Conservation (phyloP, 2,329 filamentous ascomycete genomes). For the Arachnomyces sp. region DNA sequence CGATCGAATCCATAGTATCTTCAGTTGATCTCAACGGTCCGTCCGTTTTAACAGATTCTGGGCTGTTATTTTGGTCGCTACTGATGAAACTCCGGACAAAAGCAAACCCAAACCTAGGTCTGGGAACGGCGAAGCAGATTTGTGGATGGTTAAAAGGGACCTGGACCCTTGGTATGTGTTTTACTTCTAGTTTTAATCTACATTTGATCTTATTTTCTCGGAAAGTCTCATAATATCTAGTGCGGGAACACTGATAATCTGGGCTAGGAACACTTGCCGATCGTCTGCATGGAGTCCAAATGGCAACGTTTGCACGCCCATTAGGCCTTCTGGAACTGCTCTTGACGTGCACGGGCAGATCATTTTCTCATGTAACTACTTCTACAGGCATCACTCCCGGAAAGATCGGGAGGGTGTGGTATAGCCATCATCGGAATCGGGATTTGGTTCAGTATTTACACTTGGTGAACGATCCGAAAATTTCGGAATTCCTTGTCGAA, state of each 20-base stretch:
- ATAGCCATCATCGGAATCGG: slow-evolving; percentile 32
- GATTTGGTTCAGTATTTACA: slow-evolving; percentile 45
- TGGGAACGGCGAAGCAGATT: slow-evolving; percentile 61
- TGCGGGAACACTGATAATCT: slow-evolving; percentile 9
- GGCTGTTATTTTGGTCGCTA: slow-evolving; percentile 63
- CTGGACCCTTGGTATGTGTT: slow-evolving; percentile 68
- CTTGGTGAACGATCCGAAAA: slow-evolving; percentile 21
- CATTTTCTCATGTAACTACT: slow-evolving; percentile 18
- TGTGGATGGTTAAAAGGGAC: slow-evolving; percentile 73
- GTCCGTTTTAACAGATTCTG: slow-evolving; percentile 68
- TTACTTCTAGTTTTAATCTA: not conserved
- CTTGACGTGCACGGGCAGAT: slow-evolving; percentile 58
- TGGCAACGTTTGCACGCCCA: slow-evolving; percentile 57
- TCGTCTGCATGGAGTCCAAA: slow-evolving; percentile 56
- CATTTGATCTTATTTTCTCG: not conserved
- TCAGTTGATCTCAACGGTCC: slow-evolving; percentile 78
- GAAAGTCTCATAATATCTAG: not conserved
- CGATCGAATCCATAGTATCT: slow-evolving; percentile 63
- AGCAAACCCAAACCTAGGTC: slow-evolving; percentile 61
- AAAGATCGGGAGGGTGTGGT: slow-evolving; percentile 31
- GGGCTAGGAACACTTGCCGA: slow-evolving; percentile 52
- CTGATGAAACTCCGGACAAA: slow-evolving; percentile 60
- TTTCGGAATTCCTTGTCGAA: not conserved
- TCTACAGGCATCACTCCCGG: slow-evolving; percentile 21
- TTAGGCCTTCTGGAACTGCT: slow-evolving; percentile 62